These are phyloP conservation scores for Plasmodium vivax DNA, from an alignment of 169 alveolate genomes.

Conservation along the genomic window DNA sequence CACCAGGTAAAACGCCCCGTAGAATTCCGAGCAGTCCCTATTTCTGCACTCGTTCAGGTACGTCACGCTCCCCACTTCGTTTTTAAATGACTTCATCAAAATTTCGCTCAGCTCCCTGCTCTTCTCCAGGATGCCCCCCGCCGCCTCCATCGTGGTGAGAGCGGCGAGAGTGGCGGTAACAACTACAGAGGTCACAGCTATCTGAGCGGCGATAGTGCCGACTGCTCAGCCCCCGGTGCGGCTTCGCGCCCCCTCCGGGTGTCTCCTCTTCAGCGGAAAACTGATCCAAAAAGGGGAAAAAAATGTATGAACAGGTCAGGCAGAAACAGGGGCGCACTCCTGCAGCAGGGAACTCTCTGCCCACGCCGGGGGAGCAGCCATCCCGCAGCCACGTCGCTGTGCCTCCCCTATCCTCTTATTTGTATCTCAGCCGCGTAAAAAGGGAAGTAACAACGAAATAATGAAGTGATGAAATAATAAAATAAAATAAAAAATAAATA, in stretches of 20 bases:
- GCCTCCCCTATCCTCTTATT: not conserved
- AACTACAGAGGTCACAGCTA: too few species aligned
- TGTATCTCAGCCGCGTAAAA: not conserved
- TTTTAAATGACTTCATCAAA: constrained; percentile 21
- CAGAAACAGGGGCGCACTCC: not conserved
- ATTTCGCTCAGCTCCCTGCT: constrained; percentile 46
- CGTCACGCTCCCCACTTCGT: constrained; percentile 25
- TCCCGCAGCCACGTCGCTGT: not conserved
- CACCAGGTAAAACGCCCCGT: constrained; percentile 21
- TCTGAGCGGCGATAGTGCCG: not conserved
- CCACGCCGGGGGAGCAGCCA: not conserved
- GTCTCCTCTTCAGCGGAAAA: not conserved
- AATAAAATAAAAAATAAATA: too few species aligned
- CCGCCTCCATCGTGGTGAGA: not conserved
- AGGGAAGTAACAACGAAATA: too few species aligned
- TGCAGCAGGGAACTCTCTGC: not conserved
- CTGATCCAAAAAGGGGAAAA: too few species aligned
- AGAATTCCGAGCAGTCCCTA: constrained; percentile 24
- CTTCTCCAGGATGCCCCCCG: not conserved
- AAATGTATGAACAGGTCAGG: not conserved
- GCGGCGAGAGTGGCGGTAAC: not conserved
- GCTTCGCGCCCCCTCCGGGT: not conserved
- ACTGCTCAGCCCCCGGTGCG: not conserved
- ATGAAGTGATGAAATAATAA: too few species aligned
- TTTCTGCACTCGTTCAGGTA: constrained; percentile 65